These are phyloP conservation scores for Perkinsus olseni DNA, from an alignment of 169 alveolate species.

Conservation along the genomic window DNA sequence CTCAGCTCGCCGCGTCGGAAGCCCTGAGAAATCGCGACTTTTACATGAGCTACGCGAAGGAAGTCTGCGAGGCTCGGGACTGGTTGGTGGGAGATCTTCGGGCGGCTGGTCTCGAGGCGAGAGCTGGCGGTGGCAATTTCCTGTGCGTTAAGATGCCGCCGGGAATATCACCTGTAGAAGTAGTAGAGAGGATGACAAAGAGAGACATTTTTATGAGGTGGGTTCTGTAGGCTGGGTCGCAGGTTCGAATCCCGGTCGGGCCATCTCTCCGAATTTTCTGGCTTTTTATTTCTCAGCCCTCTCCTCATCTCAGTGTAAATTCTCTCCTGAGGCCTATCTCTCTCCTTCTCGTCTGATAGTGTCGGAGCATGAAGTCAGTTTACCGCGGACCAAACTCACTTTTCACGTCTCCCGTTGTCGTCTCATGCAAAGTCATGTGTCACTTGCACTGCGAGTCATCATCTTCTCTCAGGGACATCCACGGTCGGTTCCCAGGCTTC, in stretches of 20 bases:
- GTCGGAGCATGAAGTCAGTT: no score
- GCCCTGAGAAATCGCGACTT: neutral
- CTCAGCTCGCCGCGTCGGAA: neutral
- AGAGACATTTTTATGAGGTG: neutral
- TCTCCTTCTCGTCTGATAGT: no score
- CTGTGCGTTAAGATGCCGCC: neutral
- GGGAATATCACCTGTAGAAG: neutral
- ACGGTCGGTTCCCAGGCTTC: neutral
- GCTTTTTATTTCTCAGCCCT: no score
- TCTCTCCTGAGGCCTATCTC: no score
- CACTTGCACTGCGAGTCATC: no score
- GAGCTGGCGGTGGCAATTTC: neutral
- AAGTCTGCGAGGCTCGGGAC: neutral
- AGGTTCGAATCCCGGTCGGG: neutral
- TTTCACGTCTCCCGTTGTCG: no score
- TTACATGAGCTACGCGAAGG: neutral
- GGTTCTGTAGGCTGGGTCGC: neutral
- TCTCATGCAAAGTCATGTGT: no score
- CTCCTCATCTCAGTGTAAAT: no score
- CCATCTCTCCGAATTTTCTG: neutral
- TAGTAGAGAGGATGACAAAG: neutral
- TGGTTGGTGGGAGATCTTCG: neutral
- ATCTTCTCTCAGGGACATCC: neutral
- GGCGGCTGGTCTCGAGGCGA: neutral
- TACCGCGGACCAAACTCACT: no score